Evolutionary conservation across 192 early-diverging fungal species (phyloP).

Genomic region (Paraglomus occultum): DNA sequence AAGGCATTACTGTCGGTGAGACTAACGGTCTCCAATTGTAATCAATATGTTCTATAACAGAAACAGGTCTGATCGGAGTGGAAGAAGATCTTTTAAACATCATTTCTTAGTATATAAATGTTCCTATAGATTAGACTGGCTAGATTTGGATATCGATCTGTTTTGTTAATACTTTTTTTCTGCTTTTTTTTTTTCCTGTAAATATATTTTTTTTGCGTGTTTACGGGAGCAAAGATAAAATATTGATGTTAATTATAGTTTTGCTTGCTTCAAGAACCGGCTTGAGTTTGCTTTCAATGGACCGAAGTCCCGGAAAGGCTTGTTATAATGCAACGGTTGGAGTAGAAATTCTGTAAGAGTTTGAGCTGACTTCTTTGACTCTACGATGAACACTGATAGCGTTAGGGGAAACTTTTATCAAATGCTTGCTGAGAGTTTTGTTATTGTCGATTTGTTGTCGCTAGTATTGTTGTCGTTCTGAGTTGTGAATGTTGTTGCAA

Average conservation of each 20-base stretch:
- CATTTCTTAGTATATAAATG: not conserved
- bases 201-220: not conserved
- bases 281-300: conserved; percentile 23
- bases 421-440: too few relatives aligned
- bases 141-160: not conserved
- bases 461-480: too few relatives aligned
- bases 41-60: not conserved
- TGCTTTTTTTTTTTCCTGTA: conserved; percentile 12
- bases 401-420: too few relatives aligned
- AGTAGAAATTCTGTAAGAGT: too few relatives aligned
- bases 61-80: not conserved
- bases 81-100: conserved; percentile 21
- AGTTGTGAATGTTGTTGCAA: too few relatives aligned
- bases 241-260: not conserved
- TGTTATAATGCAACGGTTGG: not conserved
- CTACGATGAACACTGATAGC: too few relatives aligned
- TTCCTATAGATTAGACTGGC: not conserved
- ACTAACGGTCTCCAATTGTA: conserved; percentile 3
- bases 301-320: not conserved
- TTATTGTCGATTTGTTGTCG: too few relatives aligned
- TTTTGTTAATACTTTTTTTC: not conserved
- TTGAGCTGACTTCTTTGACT: too few relatives aligned
- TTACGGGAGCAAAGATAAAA: not conserved
- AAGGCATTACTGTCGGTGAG: conserved; percentile 16
- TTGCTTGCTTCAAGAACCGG: conserved; percentile 31